Conservation (phyloP, 2,329 filamentous ascomycete species). For the Apiospora malaysiana region DNA sequence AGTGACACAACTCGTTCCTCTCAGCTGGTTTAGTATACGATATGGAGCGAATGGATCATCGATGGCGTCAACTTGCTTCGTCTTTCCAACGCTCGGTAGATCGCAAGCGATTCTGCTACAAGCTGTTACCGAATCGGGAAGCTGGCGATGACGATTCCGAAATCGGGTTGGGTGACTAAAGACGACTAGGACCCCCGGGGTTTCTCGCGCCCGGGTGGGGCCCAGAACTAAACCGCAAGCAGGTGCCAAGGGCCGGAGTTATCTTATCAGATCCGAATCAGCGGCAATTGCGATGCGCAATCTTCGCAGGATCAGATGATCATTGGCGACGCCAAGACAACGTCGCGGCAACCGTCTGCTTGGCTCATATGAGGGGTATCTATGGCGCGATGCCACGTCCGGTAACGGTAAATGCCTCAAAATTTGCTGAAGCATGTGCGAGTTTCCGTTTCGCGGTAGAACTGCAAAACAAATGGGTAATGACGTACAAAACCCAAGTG, state of each 20-base stretch:
- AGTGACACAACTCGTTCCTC: too few relatives aligned
- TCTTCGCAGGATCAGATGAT: neutral
- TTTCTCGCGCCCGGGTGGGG: neutral
- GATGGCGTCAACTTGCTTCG: too few relatives aligned
- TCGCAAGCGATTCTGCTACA: too few relatives aligned
- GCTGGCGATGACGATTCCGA: neutral
- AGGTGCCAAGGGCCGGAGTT: neutral
- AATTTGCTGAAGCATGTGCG: neutral
- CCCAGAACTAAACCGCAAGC: neutral
- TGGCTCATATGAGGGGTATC: neutral
- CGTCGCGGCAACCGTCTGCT: neutral
- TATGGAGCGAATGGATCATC: too few relatives aligned
- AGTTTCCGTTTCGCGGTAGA: neutral
- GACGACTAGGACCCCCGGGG: neutral
- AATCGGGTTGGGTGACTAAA: neutral
- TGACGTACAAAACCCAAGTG: neutral
- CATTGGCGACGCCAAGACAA: constrained; percentile 21
- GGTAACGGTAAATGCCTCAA: neutral
- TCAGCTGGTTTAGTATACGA: too few relatives aligned
- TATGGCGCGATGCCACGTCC: neutral
- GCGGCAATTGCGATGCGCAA: constrained; percentile 11
- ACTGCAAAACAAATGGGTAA: neutral
- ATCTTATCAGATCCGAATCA: constrained; percentile 18
- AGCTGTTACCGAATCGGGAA: neutral
- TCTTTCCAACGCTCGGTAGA: too few relatives aligned